phyloP scores from a whole-genome alignment of 2,329 filamentous ascomycete species.

The Ophiostoma piceae region DNA sequence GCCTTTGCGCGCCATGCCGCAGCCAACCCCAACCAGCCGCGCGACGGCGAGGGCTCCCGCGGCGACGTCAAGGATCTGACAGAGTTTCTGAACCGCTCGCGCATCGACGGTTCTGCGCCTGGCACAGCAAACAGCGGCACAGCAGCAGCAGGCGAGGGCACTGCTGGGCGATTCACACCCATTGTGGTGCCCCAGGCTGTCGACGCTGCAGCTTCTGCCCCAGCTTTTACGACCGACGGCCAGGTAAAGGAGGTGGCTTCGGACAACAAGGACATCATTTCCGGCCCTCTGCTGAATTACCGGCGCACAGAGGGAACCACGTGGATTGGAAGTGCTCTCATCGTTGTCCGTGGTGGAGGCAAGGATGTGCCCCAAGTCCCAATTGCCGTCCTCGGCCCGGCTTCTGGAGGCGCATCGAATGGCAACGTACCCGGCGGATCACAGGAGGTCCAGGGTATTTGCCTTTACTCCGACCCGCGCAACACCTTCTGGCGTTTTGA shows the following conservation, averaged over 20 bases:
- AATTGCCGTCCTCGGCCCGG: conserved; percentile 48
- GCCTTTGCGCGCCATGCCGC: conserved; percentile 49
- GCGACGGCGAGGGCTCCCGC: conserved; percentile 40
- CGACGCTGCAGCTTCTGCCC: conserved; percentile 1
- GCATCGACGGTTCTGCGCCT: conserved; percentile 35
- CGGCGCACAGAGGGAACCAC: conserved; percentile 60
- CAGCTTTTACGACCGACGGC: conserved; percentile 4
- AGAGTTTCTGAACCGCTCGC: conserved; percentile 51
- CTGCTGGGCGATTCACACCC: conserved; percentile 20
- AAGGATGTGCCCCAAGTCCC: conserved; percentile 55
- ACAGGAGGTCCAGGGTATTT: conserved; percentile 46
- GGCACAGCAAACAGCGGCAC: not conserved
- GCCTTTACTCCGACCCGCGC: conserved; percentile 60
- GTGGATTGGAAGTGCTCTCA: conserved; percentile 82
- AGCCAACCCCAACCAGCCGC: conserved; percentile 31
- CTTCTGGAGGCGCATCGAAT: conserved; percentile 31
- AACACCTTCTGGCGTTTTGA: conserved; percentile 94
- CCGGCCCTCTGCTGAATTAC: conserved; percentile 73
- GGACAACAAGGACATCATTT: conserved; percentile 58
- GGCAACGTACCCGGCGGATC: not conserved
- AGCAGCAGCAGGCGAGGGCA: not conserved
- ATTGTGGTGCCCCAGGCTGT: conserved; percentile 22
- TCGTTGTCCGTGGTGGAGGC: conserved; percentile 71
- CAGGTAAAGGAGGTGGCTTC: conserved; percentile 20
- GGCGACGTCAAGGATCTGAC: conserved; percentile 48